Percentiles rank a stretch among this genome's conserved stretches.
phyloP scores from a whole-genome alignment of 331 rosid genomes.

The Quercus lobata region DNA sequence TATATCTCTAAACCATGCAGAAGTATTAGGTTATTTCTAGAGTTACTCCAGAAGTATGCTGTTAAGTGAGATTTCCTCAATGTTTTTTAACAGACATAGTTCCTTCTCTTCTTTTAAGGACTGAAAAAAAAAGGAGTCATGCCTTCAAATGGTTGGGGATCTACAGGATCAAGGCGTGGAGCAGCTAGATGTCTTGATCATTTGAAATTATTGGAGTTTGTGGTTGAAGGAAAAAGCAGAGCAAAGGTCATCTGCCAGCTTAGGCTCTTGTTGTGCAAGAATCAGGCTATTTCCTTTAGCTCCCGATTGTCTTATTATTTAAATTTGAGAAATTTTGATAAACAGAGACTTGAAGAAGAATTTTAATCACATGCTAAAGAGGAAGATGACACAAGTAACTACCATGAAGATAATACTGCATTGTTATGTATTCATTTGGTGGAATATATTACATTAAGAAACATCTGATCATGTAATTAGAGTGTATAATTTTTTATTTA shows the following conservation, averaged over 20 bases:
- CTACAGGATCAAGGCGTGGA: too few species aligned
- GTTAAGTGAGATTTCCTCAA: neutral
- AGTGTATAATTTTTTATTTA: too few species aligned
- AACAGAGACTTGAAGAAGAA: neutral
- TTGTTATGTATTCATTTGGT: too few species aligned
- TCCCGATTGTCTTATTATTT: neutral
- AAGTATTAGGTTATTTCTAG: neutral
- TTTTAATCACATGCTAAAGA: neutral
- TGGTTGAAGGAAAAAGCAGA: too few species aligned
- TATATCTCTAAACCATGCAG: neutral
- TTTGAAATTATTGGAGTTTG: too few species aligned
- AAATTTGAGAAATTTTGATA: neutral
- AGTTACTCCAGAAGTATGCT: neutral
- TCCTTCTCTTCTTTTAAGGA: neutral
- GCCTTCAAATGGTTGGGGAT: neutral
- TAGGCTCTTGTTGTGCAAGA: neutral
- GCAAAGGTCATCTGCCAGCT: neutral
- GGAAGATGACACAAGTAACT: neutral
- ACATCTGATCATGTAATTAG: too few species aligned
- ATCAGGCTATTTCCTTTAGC: neutral
- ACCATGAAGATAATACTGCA: too few species aligned
- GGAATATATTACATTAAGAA: too few species aligned
- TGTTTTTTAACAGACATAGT: neutral
- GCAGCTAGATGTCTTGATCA: too few species aligned
- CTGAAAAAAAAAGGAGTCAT: neutral